Conservation (phyloP, 345 rosid genomes). For the Salix caprea region DNA sequence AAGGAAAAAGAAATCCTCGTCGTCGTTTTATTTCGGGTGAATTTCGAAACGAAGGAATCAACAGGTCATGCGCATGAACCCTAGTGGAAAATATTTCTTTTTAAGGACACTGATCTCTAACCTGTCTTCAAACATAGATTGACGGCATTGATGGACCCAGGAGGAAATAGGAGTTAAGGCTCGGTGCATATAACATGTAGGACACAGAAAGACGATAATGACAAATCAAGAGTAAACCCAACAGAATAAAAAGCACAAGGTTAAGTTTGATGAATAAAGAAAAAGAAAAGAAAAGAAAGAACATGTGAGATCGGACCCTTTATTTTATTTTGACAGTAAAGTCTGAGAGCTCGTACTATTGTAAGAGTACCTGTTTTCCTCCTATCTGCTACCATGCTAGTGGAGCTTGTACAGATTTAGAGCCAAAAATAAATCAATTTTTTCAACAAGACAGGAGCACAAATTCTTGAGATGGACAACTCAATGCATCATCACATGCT, state of each 20-base stretch:
- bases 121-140: neutral
- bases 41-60: neutral
- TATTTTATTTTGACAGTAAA: slow-evolving; percentile 5
- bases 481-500: neutral
- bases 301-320: slow-evolving; percentile 11
- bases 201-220: slow-evolving; percentile 1
- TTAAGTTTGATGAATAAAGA: slow-evolving; percentile 15
- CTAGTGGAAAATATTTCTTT: neutral
- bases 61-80: slow-evolving; percentile 1
- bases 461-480: neutral
- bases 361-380: neutral
- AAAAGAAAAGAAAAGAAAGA: neutral
- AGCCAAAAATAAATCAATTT: neutral
- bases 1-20: neutral
- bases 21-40: neutral
- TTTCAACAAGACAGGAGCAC: neutral
- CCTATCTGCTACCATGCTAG: neutral
- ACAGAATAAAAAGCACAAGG: slow-evolving; percentile 1
- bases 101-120: neutral
- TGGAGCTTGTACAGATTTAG: neutral
- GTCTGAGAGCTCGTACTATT: slow-evolving; percentile 10
- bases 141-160: slow-evolving; percentile 10
- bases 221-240: slow-evolving; percentile 4
- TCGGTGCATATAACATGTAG: neutral
- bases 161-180: neutral